phyloP scores from a whole-genome alignment of 306 rosid species.

The Glycyrrhiza uralensis region DNA sequence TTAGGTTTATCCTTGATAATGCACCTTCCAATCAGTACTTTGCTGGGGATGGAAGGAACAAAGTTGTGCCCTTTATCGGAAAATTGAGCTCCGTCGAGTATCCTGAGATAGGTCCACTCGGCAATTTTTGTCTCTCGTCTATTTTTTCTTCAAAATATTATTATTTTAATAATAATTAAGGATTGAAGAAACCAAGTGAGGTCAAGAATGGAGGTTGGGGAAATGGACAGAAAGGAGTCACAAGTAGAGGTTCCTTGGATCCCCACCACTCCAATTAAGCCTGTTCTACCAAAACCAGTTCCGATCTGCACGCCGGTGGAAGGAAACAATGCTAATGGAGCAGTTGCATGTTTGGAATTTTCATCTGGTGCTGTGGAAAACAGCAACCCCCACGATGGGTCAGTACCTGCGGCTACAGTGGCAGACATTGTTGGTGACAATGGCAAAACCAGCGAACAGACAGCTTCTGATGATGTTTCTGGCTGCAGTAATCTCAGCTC shows the following conservation, averaged over 20 bases:
- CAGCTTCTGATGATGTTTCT: not conserved
- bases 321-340: constrained; percentile 16
- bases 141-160: not conserved
- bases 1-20: constrained; percentile 22
- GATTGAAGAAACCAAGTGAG: not conserved
- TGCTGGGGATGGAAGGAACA: not conserved
- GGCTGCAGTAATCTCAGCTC: not conserved
- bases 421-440: not conserved
- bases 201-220: constrained; percentile 31
- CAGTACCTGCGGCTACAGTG: not conserved
- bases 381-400: not conserved
- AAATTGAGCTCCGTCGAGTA: constrained; percentile 16
- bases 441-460: not conserved
- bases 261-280: constrained; percentile 36
- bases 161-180: not conserved
- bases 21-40: not conserved
- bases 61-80: constrained; percentile 13
- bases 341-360: constrained; percentile 40
- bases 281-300: constrained; percentile 17
- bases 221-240: not conserved
- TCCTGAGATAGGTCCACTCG: not conserved
- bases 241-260: constrained; percentile 26
- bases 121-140: not conserved
- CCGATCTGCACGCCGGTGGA: constrained; percentile 40
- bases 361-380: not conserved